Conservation (phyloP, 2,329 filamentous ascomycete species). For the Paraconiothyrium sp. region DNA sequence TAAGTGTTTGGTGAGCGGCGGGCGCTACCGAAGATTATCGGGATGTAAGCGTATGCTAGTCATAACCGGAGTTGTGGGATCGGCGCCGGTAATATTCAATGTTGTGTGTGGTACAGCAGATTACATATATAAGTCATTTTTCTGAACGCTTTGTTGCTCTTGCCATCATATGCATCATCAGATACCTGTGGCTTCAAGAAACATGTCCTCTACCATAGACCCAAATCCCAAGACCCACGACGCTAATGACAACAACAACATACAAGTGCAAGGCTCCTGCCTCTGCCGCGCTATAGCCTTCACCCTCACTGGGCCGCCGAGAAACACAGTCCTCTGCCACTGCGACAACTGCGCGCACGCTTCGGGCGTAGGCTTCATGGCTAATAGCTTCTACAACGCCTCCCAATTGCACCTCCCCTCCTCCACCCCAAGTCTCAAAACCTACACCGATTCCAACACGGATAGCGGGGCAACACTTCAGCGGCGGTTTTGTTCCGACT, state of each 20-base stretch:
- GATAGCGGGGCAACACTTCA: not conserved
- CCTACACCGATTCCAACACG: not conserved
- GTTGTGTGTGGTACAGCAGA: not conserved
- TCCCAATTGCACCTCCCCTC: not conserved
- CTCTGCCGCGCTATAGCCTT: slow-evolving; percentile 7
- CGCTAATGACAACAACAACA: not conserved
- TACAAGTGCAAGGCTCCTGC: not conserved
- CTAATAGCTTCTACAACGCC: slow-evolving; percentile 3
- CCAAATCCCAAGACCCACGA: not conserved
- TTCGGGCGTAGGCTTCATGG: slow-evolving; percentile 7
- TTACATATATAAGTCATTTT: not conserved
- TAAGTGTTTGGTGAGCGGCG: slow-evolving; percentile 44
- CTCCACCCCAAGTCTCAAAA: not conserved
- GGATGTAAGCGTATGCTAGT: not conserved
- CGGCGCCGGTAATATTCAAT: not conserved
- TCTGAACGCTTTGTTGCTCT: not conserved
- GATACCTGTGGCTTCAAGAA: not conserved
- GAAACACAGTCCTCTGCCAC: slow-evolving; percentile 13
- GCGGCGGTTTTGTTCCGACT: not conserved
- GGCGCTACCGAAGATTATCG: not conserved
- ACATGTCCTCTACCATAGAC: not conserved
- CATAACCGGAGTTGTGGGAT: not conserved
- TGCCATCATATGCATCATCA: not conserved
- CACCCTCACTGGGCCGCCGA: not conserved
- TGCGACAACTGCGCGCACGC: slow-evolving; percentile 9